phyloP scores from a whole-genome alignment of 768 basidiomycete species.

The Leccinum longicurvipes region DNA sequence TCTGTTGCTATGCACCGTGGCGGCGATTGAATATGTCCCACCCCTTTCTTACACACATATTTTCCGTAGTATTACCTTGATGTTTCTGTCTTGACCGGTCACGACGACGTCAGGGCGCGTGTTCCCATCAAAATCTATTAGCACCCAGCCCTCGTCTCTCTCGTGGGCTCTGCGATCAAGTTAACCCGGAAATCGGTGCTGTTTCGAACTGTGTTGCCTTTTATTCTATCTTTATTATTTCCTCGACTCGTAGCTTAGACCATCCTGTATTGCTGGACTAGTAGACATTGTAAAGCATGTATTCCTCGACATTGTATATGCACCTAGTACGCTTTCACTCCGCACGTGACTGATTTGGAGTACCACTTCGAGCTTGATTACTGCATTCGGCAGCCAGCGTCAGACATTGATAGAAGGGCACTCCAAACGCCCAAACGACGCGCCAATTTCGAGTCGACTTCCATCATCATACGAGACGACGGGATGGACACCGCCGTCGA shows the following conservation, averaged over 20 bases:
- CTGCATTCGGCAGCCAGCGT: background rate
- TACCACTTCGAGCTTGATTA: background rate
- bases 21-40: conserved; percentile 10
- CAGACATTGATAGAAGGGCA: too few species aligned
- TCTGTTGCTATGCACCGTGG: background rate
- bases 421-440: background rate
- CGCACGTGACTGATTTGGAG: too few species aligned
- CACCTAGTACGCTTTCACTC: background rate
- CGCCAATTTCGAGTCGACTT: background rate
- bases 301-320: background rate
- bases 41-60: background rate
- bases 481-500: conserved; percentile 44
- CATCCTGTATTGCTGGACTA: background rate
- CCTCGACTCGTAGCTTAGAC: conserved; percentile 1
- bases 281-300: conserved; percentile 8
- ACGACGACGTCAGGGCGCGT: conserved; percentile 59
- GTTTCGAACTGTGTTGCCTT: background rate
- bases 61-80: conserved; percentile 64
- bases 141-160: background rate
- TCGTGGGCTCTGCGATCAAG: background rate
- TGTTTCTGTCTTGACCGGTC: conserved; percentile 61
- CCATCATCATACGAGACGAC: background rate
- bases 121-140: conserved; percentile 59
- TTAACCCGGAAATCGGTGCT: background rate
- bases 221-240: background rate